Conservation (phyloP, 148 eudicot species). For the Arbutus unedo region DNA sequence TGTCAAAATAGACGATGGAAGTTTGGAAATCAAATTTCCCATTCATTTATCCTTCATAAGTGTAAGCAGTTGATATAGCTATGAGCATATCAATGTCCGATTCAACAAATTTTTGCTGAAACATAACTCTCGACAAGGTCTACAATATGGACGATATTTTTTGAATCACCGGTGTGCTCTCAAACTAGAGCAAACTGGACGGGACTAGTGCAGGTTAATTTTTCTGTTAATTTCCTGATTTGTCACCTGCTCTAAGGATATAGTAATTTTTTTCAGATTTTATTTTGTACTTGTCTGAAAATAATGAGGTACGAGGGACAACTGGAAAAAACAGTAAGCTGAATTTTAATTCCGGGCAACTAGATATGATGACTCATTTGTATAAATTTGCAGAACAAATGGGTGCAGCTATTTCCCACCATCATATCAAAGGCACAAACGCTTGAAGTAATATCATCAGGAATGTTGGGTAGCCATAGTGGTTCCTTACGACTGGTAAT, state of each 20-base stretch:
- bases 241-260: background rate
- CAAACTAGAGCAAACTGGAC: too few species aligned
- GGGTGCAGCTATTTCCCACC: conserved; percentile 58
- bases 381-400: conserved; percentile 43
- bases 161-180: too few species aligned
- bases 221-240: background rate
- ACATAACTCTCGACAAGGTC: too few species aligned
- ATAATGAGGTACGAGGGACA: background rate
- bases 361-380: background rate
- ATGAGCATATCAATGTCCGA: too few species aligned
- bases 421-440: conserved; percentile 49
- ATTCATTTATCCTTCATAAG: too few species aligned
- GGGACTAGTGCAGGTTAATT: too few species aligned
- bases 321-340: background rate
- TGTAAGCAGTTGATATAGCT: too few species aligned
- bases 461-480: conserved; percentile 48
- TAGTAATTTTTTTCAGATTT: background rate
- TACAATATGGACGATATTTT: too few species aligned
- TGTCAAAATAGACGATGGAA: too few species aligned
- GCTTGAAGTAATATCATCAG: conserved; percentile 46
- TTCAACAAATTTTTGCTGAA: too few species aligned
- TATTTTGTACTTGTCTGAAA: background rate
- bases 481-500: conserved; percentile 63
- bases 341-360: background rate
- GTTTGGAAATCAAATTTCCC: too few species aligned